Base-by-base conservation (phyloP, 768 basidiomycete genomes). In the Gloeostereum incarnatum region DNA sequence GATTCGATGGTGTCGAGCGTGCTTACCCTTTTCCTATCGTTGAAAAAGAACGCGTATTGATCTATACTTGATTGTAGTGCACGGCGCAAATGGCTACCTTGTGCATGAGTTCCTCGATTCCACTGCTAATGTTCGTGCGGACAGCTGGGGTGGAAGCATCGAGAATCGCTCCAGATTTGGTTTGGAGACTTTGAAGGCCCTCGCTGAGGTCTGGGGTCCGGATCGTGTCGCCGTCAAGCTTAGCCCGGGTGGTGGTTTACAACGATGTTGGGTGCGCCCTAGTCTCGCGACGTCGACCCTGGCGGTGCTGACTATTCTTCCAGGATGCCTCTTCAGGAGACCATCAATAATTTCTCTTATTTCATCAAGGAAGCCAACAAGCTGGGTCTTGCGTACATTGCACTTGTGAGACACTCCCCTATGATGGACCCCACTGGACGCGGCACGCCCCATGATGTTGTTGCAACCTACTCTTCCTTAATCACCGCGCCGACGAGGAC, bases 71-170 rank as follows among this genome's bases (percentile, higher is more conserved):
- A 9, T n/a, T 16, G 4, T 22, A 54, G 52, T 63, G 4, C 55
- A 56, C 37, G 50, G 43, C 3, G 51, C 52, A 5, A 53, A 53
- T 36, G 59, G 59, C 5, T 62, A 63, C 49, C 50, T 64, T 7
- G 41, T 63, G 38, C 51, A 63, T 27, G 60, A 66, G 44, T 65
- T 66, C 49, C 43, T 63, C 23, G 57, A 62, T 44, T 39, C 41
- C 32, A 49, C 43, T 1, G 45, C 55, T 35, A 66, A 68, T 56
- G 44, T 51, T 17, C 59, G 65, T 17, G 62, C 58, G 13, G 66
- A 67, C 56, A 39, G 54, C 31, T 72, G 64, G 60, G 70, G 70
- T 11, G 69, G 69, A 1, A 55, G 54, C 7, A 36, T 62, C 18
- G 61, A 66, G 48, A 66, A 68, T 50, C 57, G 70, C 14, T 43